Conservation (phyloP, 2,329 filamentous ascomycete genomes). For the Exophiala bonariae region DNA sequence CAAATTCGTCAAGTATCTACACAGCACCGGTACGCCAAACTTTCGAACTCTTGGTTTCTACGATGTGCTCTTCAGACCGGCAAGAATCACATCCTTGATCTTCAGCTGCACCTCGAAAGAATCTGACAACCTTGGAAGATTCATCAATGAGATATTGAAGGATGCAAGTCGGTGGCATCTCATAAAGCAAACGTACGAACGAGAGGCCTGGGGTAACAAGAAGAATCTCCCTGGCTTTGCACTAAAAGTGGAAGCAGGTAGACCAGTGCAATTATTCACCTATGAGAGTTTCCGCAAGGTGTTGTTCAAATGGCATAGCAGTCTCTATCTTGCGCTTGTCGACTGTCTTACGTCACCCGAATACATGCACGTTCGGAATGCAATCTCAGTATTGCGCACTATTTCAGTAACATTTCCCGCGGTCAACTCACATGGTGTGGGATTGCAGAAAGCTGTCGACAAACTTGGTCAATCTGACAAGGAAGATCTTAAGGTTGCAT, state of each 20-base stretch:
- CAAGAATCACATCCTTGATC: slow-evolving; percentile 77
- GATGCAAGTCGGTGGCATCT: slow-evolving; percentile 84
- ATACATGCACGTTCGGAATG: slow-evolving; percentile 98
- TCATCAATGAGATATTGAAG: slow-evolving; percentile 77
- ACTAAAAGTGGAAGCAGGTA: slow-evolving; percentile 69
- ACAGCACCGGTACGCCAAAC: slow-evolving; percentile 77
- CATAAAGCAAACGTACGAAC: slow-evolving; percentile 74
- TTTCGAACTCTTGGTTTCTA: slow-evolving; percentile 85
- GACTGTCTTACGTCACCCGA: slow-evolving; percentile 78
- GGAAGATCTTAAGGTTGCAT: slow-evolving; percentile 51
- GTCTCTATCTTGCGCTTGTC: slow-evolving; percentile 76
- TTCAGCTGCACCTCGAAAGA: slow-evolving; percentile 89
- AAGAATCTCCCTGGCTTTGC: slow-evolving; percentile 76
- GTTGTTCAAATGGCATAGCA: slow-evolving; percentile 87
- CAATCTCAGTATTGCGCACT: slow-evolving; percentile 82
- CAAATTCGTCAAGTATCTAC: slow-evolving; percentile 81
- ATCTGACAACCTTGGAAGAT: slow-evolving; percentile 88
- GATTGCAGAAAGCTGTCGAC: slow-evolving; percentile 44
- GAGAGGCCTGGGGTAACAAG: slow-evolving; percentile 70
- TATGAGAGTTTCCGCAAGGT: slow-evolving; percentile 84
- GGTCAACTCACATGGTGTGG: slow-evolving; percentile 78
- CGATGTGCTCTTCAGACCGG: slow-evolving; percentile 79
- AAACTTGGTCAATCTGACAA: slow-evolving; percentile 45
- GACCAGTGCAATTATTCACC: slow-evolving; percentile 70
- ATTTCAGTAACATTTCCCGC: slow-evolving; percentile 82